These are phyloP conservation scores for Colletotrichum godetiae DNA, from an alignment of 2,329 filamentous ascomycete genomes.

Conservation along the genomic window DNA sequence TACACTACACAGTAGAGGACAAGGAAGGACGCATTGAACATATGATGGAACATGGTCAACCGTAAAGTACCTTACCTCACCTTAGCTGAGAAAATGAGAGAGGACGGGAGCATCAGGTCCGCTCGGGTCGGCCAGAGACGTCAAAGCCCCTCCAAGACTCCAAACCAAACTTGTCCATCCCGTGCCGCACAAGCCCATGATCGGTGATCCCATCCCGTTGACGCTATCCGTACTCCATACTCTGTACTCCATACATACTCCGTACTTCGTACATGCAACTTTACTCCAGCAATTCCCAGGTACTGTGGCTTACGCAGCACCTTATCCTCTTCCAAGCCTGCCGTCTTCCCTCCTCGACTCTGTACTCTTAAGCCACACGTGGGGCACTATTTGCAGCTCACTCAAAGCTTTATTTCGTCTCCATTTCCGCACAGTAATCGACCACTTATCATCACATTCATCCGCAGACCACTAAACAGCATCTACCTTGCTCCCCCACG, in stretches of 20 bases:
- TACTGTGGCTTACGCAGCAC: neutral
- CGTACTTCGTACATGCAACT: neutral
- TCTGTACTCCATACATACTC: neutral
- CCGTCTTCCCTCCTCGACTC: neutral
- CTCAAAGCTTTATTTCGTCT: conserved; percentile 5
- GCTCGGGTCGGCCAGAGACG: conserved; percentile 7
- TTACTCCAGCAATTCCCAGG: neutral
- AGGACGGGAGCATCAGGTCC: conserved; percentile 26
- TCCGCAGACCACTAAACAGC: conserved; percentile 3
- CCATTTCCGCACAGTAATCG: conserved; percentile 9
- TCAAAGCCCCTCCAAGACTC: conserved; percentile 16
- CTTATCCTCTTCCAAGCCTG: neutral
- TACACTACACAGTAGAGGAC: neutral
- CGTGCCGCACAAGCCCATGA: neutral
- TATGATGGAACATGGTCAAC: conserved; percentile 4
- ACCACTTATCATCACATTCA: neutral
- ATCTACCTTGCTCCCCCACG: conserved; percentile 28
- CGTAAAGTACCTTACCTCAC: too few relatives aligned
- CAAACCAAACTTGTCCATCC: neutral
- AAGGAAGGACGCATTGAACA: neutral
- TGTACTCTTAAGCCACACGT: conserved; percentile 18
- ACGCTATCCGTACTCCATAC: neutral
- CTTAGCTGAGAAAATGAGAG: neutral
- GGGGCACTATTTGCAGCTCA: neutral
- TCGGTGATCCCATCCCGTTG: neutral